These are phyloP conservation scores for Chlorella sorokiniana DNA, from an alignment of 139 green algal genomes.

Conservation along the genomic window DNA sequence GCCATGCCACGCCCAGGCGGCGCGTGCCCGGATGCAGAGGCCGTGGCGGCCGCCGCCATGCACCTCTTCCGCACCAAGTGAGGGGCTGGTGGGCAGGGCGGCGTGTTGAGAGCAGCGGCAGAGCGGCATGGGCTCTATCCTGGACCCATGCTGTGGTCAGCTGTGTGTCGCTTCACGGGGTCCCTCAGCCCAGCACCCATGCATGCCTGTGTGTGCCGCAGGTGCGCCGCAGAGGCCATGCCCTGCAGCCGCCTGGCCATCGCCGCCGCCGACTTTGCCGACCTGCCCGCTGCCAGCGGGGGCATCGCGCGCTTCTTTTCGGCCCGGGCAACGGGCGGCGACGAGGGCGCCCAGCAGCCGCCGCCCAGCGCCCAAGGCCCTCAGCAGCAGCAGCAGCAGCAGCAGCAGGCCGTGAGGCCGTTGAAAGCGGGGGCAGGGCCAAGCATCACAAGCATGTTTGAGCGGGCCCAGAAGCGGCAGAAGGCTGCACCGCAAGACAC, in stretches of 20 bases:
- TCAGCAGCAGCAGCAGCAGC: neutral
- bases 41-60: conserved; percentile 43
- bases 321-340: neutral
- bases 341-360: neutral
- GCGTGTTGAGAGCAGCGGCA: neutral
- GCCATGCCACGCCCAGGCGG: conserved; percentile 55
- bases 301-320: conserved; percentile 53
- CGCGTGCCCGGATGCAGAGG: conserved; percentile 24
- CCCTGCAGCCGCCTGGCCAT: conserved; percentile 73
- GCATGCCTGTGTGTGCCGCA: conserved; percentile 2
- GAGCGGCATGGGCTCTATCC: neutral
- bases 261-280: conserved; percentile 58
- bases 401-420: neutral
- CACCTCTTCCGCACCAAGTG: conserved; percentile 40
- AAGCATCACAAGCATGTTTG: conserved; percentile 15
- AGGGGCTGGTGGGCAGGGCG: neutral
- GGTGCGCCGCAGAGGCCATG: conserved; percentile 51
- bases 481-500: neutral
- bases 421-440: neutral
- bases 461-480: conserved; percentile 23
- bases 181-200: neutral
- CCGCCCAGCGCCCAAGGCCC: neutral
- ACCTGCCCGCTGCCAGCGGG: conserved; percentile 11
- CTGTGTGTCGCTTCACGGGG: neutral
- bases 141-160: neutral